Conservation (phyloP, 2,329 filamentous ascomycete genomes). For the Exophiala xenobiotica region DNA sequence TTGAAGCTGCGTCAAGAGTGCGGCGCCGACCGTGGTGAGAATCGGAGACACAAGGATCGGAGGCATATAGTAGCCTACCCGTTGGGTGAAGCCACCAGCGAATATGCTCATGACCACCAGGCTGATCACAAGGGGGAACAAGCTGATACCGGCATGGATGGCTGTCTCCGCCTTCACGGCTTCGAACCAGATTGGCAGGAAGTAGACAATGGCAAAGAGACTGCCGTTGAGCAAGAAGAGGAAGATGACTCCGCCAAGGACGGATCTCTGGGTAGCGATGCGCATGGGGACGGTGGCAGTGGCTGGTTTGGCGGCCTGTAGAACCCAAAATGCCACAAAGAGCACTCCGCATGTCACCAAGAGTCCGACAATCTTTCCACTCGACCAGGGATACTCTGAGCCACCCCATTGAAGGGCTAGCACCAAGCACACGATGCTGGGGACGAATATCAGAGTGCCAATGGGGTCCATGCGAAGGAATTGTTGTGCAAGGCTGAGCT, state of each 20-base stretch:
- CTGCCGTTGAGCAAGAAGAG: background rate
- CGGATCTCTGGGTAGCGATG: conserved; percentile 18
- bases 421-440: conserved; percentile 58
- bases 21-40: conserved; percentile 29
- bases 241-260: conserved; percentile 6
- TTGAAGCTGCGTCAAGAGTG: conserved; percentile 24
- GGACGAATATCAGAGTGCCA: conserved; percentile 62
- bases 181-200: conserved; percentile 28
- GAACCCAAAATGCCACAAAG: conserved; percentile 10
- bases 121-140: conserved; percentile 15
- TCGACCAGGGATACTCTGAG: conserved; percentile 30
- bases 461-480: conserved; percentile 51
- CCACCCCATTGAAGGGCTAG: conserved; percentile 60
- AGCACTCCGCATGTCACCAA: conserved; percentile 15
- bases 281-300: conserved; percentile 30
- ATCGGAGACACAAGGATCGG: conserved; percentile 33
- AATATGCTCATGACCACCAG: conserved; percentile 20
- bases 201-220: background rate
- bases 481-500: conserved; percentile 4
- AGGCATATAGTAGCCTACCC: conserved; percentile 36
- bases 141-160: conserved; percentile 27
- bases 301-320: conserved; percentile 23
- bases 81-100: conserved; percentile 22
- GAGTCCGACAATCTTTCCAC: conserved; percentile 21
- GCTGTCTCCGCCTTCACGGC: conserved; percentile 29